Base-by-base conservation (phyloP, 2,329 filamentous ascomycete species). In the Akanthomyces dipterigenus region DNA sequence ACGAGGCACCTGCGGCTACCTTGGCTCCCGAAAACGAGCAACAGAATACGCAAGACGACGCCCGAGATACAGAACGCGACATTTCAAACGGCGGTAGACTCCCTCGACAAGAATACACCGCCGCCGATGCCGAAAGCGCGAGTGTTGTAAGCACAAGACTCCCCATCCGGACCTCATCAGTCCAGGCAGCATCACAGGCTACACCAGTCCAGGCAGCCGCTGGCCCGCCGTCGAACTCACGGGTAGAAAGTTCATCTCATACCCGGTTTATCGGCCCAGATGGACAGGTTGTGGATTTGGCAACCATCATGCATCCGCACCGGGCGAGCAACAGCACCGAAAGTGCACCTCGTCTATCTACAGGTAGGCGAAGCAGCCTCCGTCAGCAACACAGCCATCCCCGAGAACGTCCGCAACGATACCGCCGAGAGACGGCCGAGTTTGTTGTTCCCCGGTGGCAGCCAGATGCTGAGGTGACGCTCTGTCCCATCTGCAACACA, bases 401-500 rank as follows among this genome's bases (percentile, higher is more conserved):
- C 8, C 11, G 28, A 26, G 57, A 54, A 22, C 48, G 42, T 11
- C 11, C 38, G 14, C 51, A 57, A 18, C 51, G 60, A 45, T 20
- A 24, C 18, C 55, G 40, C 6, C 55, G 49, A 20, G 46, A 55
- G 6, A 48, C 67, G 20, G 64, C 71, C 66, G 78, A 82, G 22
- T 76, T 89, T 64, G 75, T 82, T 20, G 75, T 92, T 45, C 92
- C 93, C 1, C 80, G 81, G 62, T 98, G 93, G 93, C 93, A 97
- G 76, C 89, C 92, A 4, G 93, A 98, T 73, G 80, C 83, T 4
- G 91, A 96, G 67, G 91, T 90, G 12, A 85, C 86, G 1, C 82
- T 86, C 64, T 98, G 93, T 72, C 91, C 92, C 2, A 96, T 97
- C 62, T 98, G 93, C 71, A 78, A 80, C 57, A 84, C 83, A 0